phyloP scores from a whole-genome alignment of 1,284 basidiomycete genomes.

The Apiotrichum montevideense region DNA sequence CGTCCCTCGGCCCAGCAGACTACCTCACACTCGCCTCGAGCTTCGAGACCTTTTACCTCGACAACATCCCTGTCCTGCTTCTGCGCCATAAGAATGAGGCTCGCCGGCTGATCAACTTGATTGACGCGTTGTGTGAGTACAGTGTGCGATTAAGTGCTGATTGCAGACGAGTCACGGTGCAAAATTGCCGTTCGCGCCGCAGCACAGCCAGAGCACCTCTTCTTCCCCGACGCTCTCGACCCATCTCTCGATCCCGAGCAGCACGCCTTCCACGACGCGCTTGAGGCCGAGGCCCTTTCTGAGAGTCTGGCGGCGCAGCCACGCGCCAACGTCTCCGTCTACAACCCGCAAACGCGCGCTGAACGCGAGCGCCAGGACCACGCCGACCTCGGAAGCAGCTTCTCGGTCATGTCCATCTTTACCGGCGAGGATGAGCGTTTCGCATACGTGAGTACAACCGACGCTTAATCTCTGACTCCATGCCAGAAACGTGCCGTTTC shows the following conservation, averaged over 20 bases:
- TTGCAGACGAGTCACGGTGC: conserved; percentile 46
- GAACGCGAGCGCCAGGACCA: conserved; percentile 36
- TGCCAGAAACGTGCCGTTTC: conserved; percentile 56
- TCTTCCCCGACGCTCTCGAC: conserved; percentile 55
- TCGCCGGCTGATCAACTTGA: conserved; percentile 62
- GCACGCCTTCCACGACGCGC: conserved; percentile 38
- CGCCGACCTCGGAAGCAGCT: conserved; percentile 45
- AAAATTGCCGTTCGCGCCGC: conserved; percentile 50
- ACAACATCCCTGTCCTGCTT: conserved; percentile 56
- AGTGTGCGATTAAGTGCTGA: not conserved
- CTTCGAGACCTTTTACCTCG: conserved; percentile 57
- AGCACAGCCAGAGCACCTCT: conserved; percentile 53
- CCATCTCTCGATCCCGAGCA: conserved; percentile 14
- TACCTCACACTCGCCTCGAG: conserved; percentile 60
- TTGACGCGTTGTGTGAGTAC: conserved; percentile 59
- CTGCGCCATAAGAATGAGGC: conserved; percentile 62
- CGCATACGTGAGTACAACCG: conserved; percentile 52
- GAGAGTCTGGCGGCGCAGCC: conserved; percentile 56
- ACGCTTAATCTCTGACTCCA: not conserved
- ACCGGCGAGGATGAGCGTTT: conserved; percentile 65
- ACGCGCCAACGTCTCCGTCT: conserved; percentile 58
- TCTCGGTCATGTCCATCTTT: conserved; percentile 55
- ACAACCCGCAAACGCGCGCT: conserved; percentile 44
- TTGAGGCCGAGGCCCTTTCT: conserved; percentile 57
- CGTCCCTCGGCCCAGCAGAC: conserved; percentile 63